A percentile compares a stretch with the other conserved stretches of the same genome.
These are phyloP conservation scores for Tremellales sp. DNA, from an alignment of 1,284 basidiomycete genomes.

Conservation along the genomic window DNA sequence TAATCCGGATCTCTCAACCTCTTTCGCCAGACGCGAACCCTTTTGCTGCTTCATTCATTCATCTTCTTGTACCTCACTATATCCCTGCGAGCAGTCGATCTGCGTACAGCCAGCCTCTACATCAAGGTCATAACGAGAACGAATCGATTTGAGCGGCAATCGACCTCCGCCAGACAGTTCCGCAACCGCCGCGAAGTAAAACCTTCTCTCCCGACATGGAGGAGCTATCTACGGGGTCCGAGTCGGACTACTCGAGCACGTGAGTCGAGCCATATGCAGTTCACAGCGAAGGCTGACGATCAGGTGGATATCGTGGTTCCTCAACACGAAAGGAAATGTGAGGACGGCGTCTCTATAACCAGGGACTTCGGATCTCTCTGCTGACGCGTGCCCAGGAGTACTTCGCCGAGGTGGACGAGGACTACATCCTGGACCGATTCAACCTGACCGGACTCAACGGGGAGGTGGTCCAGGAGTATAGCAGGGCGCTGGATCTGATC, in stretches of 20 bases:
- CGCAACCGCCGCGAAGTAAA: no score
- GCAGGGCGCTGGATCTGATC: slow-evolving; percentile 90
- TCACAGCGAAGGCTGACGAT: not conserved
- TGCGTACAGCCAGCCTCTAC: no score
- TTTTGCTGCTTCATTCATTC: no score
- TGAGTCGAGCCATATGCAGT: slow-evolving; percentile 9
- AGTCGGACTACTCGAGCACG: slow-evolving; percentile 50
- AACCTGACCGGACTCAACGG: slow-evolving; percentile 96
- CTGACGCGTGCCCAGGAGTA: slow-evolving; percentile 60
- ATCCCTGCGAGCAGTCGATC: not conserved
- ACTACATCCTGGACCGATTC: slow-evolving; percentile 97
- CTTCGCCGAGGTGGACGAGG: slow-evolving; percentile 98
- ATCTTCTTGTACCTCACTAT: not conserved
- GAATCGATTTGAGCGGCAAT: no score
- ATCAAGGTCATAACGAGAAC: no score
- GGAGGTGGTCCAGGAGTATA: slow-evolving; percentile 85
- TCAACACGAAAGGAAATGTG: slow-evolving; percentile 64
- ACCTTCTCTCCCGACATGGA: slow-evolving; percentile 37
- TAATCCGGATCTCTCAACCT: no score
- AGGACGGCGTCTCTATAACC: slow-evolving; percentile 6
- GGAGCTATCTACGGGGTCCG: slow-evolving; percentile 48
- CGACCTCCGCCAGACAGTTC: no score
- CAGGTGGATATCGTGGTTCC: slow-evolving; percentile 99
- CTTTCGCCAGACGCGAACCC: no score
- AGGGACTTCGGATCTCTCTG: not conserved